Evolutionary conservation across 192 early-diverging fungal species (phyloP).

Genomic region (Chytriomyces sp.): DNA sequence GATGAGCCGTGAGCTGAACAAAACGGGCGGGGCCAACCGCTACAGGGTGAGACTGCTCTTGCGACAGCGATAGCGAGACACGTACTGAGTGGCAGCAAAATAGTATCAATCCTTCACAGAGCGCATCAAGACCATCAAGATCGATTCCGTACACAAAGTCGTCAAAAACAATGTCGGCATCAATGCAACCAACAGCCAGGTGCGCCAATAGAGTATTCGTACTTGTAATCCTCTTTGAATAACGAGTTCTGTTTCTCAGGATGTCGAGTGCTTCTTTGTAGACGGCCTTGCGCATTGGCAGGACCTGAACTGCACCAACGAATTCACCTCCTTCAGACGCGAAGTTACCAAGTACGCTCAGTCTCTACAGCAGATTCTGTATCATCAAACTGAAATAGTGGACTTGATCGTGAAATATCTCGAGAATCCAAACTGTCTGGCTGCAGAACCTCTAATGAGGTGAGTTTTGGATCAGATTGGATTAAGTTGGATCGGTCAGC

Average conservation of each 20-base stretch:
- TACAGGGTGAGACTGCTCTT: constrained; percentile 59
- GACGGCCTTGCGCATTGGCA: constrained; percentile 81
- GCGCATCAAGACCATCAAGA: constrained; percentile 76
- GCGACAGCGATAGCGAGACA: neutral
- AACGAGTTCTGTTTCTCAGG: constrained; percentile 32
- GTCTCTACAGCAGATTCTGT: constrained; percentile 86
- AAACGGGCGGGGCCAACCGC: constrained; percentile 67
- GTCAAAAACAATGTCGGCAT: constrained; percentile 57
- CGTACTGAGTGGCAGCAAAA: neutral
- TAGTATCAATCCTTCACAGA: constrained; percentile 79
- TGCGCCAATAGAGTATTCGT: neutral
- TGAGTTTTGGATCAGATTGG: constrained; percentile 45
- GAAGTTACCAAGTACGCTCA: constrained; percentile 69
- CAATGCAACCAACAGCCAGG: constrained; percentile 24
- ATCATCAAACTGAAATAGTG: constrained; percentile 84
- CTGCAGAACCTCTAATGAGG: constrained; percentile 85
- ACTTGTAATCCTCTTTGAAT: neutral
- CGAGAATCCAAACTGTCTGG: constrained; percentile 63
- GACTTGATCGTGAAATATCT: constrained; percentile 69
- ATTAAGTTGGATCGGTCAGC: neutral
- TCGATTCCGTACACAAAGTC: constrained; percentile 74
- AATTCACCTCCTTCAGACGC: constrained; percentile 74
- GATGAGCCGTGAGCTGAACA: constrained; percentile 62
- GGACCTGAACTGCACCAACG: constrained; percentile 88
- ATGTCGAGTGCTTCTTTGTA: constrained; percentile 80